phyloP scores from a whole-genome alignment of 345 rosid species.

The Melaleuca quinquenervia region DNA sequence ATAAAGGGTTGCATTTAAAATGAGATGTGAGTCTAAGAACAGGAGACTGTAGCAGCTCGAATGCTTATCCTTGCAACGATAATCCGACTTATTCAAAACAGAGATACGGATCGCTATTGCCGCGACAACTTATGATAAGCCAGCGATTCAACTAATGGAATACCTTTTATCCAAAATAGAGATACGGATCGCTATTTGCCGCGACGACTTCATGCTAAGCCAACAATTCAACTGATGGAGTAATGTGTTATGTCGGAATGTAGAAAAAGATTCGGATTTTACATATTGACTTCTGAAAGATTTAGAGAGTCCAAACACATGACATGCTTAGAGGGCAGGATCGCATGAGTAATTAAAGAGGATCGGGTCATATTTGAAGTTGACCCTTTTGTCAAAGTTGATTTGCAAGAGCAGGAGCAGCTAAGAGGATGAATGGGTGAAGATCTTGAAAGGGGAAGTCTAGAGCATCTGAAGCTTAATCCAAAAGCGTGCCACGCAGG shows the following conservation, averaged over 20 bases:
- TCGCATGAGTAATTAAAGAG: not conserved
- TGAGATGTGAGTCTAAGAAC: not conserved
- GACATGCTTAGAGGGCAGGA: not conserved
- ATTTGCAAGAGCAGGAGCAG: not conserved
- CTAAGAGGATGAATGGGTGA: not conserved
- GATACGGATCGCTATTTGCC: not conserved
- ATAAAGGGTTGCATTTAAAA: not conserved
- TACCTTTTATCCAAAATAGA: not conserved
- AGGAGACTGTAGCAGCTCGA: not conserved
- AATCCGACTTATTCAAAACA: not conserved
- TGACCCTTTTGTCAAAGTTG: not conserved
- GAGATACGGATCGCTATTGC: not conserved
- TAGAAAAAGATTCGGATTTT: not conserved
- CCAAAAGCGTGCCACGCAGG: not conserved
- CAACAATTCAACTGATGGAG: accelerated
- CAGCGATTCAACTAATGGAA: accelerated
- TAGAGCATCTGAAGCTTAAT: not conserved
- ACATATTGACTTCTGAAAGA: not conserved
- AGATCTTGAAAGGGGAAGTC: not conserved
- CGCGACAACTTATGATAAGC: too few relatives aligned
- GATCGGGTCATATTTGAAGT: not conserved
- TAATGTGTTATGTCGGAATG: not conserved
- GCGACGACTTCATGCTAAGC: too few relatives aligned
- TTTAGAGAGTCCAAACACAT: too few relatives aligned
- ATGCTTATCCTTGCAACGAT: not conserved